These are phyloP conservation scores for Lipomyces starkeyi DNA, from an alignment of 805 yeast species.

Conservation along the genomic window DNA sequence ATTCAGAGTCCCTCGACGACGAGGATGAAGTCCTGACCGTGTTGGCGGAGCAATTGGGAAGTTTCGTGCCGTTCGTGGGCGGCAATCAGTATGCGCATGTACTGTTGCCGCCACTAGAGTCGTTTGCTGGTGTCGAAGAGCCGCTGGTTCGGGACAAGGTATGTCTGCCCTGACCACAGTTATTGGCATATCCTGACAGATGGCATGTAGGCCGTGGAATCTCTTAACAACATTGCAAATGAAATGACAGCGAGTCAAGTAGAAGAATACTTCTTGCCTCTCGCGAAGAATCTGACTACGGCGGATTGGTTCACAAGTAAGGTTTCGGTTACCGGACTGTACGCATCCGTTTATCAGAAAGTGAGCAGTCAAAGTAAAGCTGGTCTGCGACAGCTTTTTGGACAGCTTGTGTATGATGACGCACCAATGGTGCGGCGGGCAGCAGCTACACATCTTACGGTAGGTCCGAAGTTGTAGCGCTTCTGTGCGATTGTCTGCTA, in stretches of 20 bases:
- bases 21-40: conserved; percentile 98
- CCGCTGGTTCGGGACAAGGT: conserved; percentile 86
- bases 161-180: background rate
- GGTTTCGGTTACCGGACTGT: conserved; percentile 90
- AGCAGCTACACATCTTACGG: conserved; percentile 74
- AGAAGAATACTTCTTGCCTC: conserved; percentile 68
- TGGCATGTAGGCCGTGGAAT: conserved; percentile 69
- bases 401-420: conserved; percentile 81
- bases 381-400: conserved; percentile 68
- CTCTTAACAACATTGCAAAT: conserved; percentile 72
- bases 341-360: conserved; percentile 67
- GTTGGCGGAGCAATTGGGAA: conserved; percentile 87
- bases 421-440: conserved; percentile 98
- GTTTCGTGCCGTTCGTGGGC: conserved; percentile 87
- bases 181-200: background rate
- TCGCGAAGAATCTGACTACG: conserved; percentile 76
- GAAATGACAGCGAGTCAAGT: conserved; percentile 67
- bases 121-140: conserved; percentile 90
- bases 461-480: background rate
- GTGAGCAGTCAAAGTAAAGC: conserved; percentile 54
- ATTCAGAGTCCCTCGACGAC: conserved; percentile 62
- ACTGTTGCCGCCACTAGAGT: conserved; percentile 70
- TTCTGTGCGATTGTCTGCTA: background rate
- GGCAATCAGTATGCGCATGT: conserved; percentile 70
- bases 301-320: conserved; percentile 95